Percentiles rank a stretch among this genome's conserved stretches.
These are phyloP conservation scores for Niebla homalea DNA, from an alignment of 495 filamentous ascomycete species.

Conservation along the genomic window DNA sequence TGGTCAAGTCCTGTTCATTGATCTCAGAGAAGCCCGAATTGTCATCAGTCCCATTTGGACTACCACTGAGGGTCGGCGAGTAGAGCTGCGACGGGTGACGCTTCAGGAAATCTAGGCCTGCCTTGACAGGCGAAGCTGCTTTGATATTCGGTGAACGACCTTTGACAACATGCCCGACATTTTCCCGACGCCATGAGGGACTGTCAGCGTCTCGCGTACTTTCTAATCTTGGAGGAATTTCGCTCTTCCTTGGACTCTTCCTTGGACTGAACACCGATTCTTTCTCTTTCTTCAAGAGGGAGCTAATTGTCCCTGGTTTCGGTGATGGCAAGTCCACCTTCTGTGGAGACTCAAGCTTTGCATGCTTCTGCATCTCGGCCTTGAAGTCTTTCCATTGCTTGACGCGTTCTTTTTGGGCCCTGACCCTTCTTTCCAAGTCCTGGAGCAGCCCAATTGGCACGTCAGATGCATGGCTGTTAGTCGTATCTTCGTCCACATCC, in stretches of 20 bases:
- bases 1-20: background rate
- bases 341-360: constrained; percentile 8
- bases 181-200: too few relatives aligned
- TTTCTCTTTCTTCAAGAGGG: constrained; percentile 22
- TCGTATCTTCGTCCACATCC: constrained; percentile 39
- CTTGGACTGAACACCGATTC: constrained; percentile 38
- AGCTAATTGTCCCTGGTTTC: background rate
- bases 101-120: background rate
- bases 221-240: background rate
- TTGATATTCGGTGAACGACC: too few relatives aligned
- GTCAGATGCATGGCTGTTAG: constrained; percentile 35
- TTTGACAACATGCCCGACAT: too few relatives aligned
- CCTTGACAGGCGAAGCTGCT: too few relatives aligned
- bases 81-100: background rate
- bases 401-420: constrained; percentile 48
- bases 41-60: background rate
- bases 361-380: constrained; percentile 26
- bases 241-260: constrained; percentile 14
- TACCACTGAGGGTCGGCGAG: background rate
- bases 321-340: constrained; percentile 4
- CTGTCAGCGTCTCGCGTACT: too few relatives aligned
- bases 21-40: constrained; percentile 3
- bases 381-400: constrained; percentile 61
- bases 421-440: constrained; percentile 46
- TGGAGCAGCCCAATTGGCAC: constrained; percentile 26